A percentile compares a stretch with the other conserved stretches of the same genome.
phyloP scores from a whole-genome alignment of 345 rosid genomes.

The Rubroshorea leprosula region DNA sequence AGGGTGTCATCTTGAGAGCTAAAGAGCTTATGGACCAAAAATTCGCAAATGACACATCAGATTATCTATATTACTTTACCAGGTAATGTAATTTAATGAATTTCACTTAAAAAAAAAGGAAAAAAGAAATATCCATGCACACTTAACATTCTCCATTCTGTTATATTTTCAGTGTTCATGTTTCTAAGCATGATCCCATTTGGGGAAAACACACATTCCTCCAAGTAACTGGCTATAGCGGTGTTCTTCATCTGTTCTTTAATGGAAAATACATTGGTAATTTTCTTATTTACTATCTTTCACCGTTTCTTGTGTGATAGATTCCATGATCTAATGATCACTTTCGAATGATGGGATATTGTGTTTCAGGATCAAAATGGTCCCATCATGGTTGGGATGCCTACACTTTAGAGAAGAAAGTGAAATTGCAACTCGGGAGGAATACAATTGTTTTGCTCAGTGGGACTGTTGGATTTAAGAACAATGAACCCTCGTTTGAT shows the following conservation, averaged over 20 bases:
- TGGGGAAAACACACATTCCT: slow-evolving; percentile 18
- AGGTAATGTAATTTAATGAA: too few species aligned
- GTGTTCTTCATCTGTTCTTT: slow-evolving; percentile 35
- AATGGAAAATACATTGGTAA: slow-evolving; percentile 33
- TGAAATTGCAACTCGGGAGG: slow-evolving; percentile 14
- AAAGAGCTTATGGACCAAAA: slow-evolving; percentile 34
- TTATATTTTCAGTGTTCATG: slow-evolving; percentile 14
- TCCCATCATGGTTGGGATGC: background rate
- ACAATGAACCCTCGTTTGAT: slow-evolving; percentile 31
- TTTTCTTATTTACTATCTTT: background rate
- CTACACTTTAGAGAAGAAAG: slow-evolving; percentile 10
- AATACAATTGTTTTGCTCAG: slow-evolving; percentile 25
- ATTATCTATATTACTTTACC: slow-evolving; percentile 42
- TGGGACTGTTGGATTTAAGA: slow-evolving; percentile 33
- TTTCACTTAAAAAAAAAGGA: too few species aligned
- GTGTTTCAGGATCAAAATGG: slow-evolving; percentile 17
- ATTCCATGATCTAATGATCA: too few species aligned
- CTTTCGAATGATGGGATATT: too few species aligned
- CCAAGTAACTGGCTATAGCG: slow-evolving; percentile 27
- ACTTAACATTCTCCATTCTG: background rate
- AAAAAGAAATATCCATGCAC: too few species aligned
- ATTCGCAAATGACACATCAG: slow-evolving; percentile 30
- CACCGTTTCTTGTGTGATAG: too few species aligned
- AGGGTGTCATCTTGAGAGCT: slow-evolving; percentile 8
- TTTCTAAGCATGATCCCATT: slow-evolving; percentile 12